Evolutionary conservation across 1,139 yeast species (phyloP).

Genomic region (Eremothecium sinecaudum): DNA sequence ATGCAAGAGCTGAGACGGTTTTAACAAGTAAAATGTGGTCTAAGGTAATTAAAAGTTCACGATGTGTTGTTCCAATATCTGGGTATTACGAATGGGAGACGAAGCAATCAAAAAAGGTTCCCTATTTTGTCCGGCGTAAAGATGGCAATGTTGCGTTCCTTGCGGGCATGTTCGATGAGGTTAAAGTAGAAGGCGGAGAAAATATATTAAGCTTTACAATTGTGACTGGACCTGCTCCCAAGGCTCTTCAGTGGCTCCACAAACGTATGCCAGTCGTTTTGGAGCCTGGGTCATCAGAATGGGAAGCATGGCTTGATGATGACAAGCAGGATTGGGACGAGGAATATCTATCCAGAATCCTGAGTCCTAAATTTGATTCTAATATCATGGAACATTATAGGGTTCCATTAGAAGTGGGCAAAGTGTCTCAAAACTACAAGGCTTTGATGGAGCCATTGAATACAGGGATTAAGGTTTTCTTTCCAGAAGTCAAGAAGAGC

Average conservation of each 20-base stretch:
- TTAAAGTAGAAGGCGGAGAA: slow-evolving; percentile 23
- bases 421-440: slow-evolving; percentile 41
- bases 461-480: slow-evolving; percentile 19
- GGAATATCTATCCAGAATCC: slow-evolving; percentile 34
- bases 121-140: slow-evolving; percentile 55
- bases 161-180: slow-evolving; percentile 54
- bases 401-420: slow-evolving; percentile 61
- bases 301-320: slow-evolving; percentile 54
- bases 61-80: slow-evolving; percentile 66
- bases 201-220: slow-evolving; percentile 49
- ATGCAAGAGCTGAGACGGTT: slow-evolving; percentile 55
- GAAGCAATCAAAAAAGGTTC: slow-evolving; percentile 36
- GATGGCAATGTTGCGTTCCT: slow-evolving; percentile 48
- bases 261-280: slow-evolving; percentile 67
- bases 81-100: slow-evolving; percentile 82
- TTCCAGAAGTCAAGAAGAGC: too few species aligned
- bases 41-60: slow-evolving; percentile 21
- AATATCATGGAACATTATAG: slow-evolving; percentile 41
- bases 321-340: slow-evolving; percentile 33
- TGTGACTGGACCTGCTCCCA: slow-evolving; percentile 61
- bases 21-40: slow-evolving; percentile 43
- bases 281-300: slow-evolving; percentile 44
- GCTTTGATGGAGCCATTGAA: slow-evolving; percentile 38
- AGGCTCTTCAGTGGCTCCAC: slow-evolving; percentile 60
- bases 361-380: slow-evolving; percentile 36